These are phyloP conservation scores for Phyllosticta citriasiana DNA, from an alignment of 2,329 filamentous ascomycete genomes.

Conservation along the genomic window DNA sequence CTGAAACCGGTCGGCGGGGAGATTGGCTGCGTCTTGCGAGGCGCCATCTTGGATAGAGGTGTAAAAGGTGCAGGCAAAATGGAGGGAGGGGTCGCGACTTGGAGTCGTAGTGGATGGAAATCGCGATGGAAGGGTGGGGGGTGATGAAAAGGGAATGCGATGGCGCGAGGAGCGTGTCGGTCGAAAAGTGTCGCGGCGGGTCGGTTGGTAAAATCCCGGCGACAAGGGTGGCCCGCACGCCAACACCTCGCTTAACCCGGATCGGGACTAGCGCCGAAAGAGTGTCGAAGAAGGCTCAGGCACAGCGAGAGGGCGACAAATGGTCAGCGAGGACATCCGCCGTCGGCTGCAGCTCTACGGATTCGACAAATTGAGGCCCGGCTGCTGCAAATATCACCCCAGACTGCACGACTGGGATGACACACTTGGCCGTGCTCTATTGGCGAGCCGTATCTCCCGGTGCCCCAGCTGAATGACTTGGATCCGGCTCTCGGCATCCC, in stretches of 20 bases:
- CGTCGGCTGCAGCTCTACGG: neutral
- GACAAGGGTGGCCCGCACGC: no score
- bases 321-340: neutral
- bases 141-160: neutral
- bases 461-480: neutral
- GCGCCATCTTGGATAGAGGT: neutral
- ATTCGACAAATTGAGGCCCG: neutral
- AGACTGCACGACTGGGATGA: no score
- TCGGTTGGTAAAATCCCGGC: no score
- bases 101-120: neutral
- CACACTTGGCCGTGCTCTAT: neutral
- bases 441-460: neutral
- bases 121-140: neutral
- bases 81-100: neutral
- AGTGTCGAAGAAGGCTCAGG: neutral
- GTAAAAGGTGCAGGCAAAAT: neutral
- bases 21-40: neutral
- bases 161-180: neutral
- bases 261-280: neutral
- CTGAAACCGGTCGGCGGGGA: neutral
- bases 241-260: no score
- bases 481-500: neutral
- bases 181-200: slow-evolving; percentile 1
- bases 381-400: neutral
- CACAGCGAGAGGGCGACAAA: neutral